Evolutionary conservation across 352 stramenopile genomes (phyloP).

Genomic region (Stramenopiles sp.): DNA sequence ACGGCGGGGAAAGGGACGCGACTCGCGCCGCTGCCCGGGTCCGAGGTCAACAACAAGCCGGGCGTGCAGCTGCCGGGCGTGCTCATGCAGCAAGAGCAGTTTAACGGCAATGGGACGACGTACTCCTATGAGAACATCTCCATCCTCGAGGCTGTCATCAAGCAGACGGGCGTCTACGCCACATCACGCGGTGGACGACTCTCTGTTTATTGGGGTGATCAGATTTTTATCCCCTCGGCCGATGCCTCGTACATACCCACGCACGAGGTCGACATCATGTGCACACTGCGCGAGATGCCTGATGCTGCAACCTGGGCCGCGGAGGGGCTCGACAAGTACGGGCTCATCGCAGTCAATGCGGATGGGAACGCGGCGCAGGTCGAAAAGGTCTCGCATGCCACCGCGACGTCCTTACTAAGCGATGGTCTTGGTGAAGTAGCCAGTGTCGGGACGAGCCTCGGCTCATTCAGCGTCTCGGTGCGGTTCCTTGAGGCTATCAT

Average conservation of each 20-base stretch:
- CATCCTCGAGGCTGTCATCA: conserved; percentile 89
- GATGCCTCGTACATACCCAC: conserved; percentile 71
- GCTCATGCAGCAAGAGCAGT: conserved; percentile 30
- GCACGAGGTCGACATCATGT: conserved; percentile 92
- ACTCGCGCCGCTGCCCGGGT: conserved; percentile 78
- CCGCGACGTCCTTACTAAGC: conserved; percentile 67
- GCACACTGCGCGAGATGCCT: conserved; percentile 73
- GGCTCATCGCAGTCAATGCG: conserved; percentile 83
- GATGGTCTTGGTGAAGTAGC: conserved; percentile 80
- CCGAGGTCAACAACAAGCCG: conserved; percentile 98
- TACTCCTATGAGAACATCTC: no score
- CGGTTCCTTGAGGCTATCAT: conserved; percentile 52
- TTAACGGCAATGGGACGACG: conserved; percentile 53
- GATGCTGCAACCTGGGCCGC: conserved; percentile 72
- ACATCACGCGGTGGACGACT: conserved; percentile 72
- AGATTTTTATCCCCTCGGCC: conserved; percentile 88
- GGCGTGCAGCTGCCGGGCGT: conserved; percentile 89
- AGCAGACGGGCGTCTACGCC: conserved; percentile 92
- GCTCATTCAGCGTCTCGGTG: conserved; percentile 86
- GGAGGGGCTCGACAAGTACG: conserved; percentile 93
- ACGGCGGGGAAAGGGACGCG: conserved; percentile 91
- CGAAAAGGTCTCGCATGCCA: conserved; percentile 92
- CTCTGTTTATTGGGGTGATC: conserved; percentile 93
- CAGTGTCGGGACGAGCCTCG: conserved; percentile 79
- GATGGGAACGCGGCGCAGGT: conserved; percentile 64